phyloP scores from a whole-genome alignment of 495 filamentous ascomycete species.

The Staphylotrichum tortipilum region DNA sequence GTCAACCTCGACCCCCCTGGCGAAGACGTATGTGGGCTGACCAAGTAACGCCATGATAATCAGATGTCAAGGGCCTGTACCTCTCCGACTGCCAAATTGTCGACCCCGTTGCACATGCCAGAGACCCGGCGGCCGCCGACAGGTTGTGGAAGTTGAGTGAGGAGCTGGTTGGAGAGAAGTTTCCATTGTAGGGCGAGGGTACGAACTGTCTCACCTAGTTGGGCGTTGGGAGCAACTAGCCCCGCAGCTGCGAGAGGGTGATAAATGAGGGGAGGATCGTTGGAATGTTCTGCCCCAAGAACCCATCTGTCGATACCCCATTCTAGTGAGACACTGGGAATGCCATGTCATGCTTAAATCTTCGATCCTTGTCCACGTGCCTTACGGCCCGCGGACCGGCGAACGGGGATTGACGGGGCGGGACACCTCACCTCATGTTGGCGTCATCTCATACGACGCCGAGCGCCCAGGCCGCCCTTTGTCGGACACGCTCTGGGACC shows the following conservation, averaged over 20 bases:
- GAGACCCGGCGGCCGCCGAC: slow-evolving; percentile 36
- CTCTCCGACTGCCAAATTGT: slow-evolving; percentile 34
- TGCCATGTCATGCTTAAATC: no score
- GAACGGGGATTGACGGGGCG: background rate
- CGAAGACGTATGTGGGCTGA: background rate
- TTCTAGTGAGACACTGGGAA: no score
- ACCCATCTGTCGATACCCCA: no score
- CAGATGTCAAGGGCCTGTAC: slow-evolving; percentile 33
- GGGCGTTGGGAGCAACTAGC: no score
- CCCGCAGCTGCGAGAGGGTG: no score
- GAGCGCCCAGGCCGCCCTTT: background rate
- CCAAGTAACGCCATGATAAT: no score
- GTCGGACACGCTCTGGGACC: background rate
- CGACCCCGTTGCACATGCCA: slow-evolving; percentile 13
- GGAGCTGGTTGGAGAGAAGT: slow-evolving; percentile 38
- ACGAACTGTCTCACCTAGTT: no score
- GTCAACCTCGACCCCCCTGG: background rate
- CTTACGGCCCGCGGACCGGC: no score
- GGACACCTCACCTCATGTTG: slow-evolving; percentile 2
- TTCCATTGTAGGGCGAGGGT: no score
- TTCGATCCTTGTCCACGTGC: no score
- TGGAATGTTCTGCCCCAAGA: no score
- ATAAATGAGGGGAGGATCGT: no score
- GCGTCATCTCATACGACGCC: slow-evolving; percentile 1
- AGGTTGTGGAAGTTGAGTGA: slow-evolving; percentile 45